Base-by-base conservation (phyloP, 179 eudicot genomes). In the Beta lomatogona region DNA sequence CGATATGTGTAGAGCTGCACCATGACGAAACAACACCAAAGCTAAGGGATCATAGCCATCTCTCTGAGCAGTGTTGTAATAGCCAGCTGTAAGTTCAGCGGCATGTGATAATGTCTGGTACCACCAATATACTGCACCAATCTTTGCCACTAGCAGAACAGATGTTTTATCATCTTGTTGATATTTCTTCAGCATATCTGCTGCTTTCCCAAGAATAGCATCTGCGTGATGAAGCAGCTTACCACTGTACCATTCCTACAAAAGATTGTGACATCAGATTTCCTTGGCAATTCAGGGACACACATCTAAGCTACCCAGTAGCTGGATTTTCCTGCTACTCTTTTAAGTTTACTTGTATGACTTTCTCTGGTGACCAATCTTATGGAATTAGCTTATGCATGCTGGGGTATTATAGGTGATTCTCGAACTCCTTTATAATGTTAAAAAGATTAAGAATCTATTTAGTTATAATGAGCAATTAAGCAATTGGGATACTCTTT, bases 81-180 rank as follows among this genome's bases (percentile, higher is more conserved):
- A 90, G 59, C 93, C 91, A 81, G 93, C 91, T 70, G 93, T 90
- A 55, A 90, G 90, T 86, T 90, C 93, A 60, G 93, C 91, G 66
- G 93, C 87, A 77, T 90, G 92, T 52, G 93, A 85, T 12, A 77
- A 65, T 53, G 93, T 86, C 78, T 79, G 86, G 83, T 87, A 90
- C 91, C 91, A 89, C 93, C 93, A 90, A 86, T 89, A 89, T 78
- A 90, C 80, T 59, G 83, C 71, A 77, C 90, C 91, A 73, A 90
- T 86, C 79, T 90, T 90, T 61, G 89, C 93, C 85, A 90, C 93
- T 31, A 90, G 83, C 50, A 89, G 84, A 70, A 90, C 86, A 57
- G 90, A 82, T 78, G 77, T 75, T 79, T 83, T 83, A 75, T 82
- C 86, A 61, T 86, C 75, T 55, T 86, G 80, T 75, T 89, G 91